Evolutionary conservation across 2,329 filamentous ascomycete genomes (phyloP).

Genomic region (Diaporthe helianthi): DNA sequence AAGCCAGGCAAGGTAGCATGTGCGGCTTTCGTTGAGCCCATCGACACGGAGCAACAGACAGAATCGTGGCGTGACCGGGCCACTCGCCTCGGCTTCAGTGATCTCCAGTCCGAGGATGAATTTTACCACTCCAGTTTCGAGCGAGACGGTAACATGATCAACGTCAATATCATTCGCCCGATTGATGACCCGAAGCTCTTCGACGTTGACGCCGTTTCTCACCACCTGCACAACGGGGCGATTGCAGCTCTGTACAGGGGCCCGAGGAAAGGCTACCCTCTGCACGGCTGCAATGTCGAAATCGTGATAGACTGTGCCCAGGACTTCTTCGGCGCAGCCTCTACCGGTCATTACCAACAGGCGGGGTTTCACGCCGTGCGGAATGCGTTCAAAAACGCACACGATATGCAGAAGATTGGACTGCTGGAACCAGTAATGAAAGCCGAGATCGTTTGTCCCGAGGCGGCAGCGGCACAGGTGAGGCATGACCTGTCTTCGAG

Average conservation of each 20-base stretch:
- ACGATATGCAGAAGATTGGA: conserved; percentile 60
- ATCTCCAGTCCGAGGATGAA: conserved; percentile 39
- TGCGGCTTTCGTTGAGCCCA: conserved; percentile 70
- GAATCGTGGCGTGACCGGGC: conserved; percentile 29
- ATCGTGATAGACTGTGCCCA: conserved; percentile 70
- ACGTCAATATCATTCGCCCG: conserved; percentile 60
- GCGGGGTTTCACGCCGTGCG: conserved; percentile 69
- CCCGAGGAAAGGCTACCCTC: conserved; percentile 78
- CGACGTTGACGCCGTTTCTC: conserved; percentile 58
- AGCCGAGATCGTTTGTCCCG: conserved; percentile 84
- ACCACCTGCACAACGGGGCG: conserved; percentile 78
- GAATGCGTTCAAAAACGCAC: conserved; percentile 69
- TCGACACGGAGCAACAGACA: conserved; percentile 47
- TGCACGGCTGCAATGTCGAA: conserved; percentile 77
- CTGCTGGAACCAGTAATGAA: conserved; percentile 96
- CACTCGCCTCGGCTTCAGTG: conserved; percentile 26
- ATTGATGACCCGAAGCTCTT: conserved; percentile 56
- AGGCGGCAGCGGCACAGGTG: conserved; percentile 79
- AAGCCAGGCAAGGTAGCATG: conserved; percentile 81
- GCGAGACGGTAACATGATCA: conserved; percentile 74
- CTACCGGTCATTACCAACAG: conserved; percentile 73
- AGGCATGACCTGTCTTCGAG: conserved; percentile 81
- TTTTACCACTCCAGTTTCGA: conserved; percentile 53
- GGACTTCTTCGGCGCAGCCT: conserved; percentile 71
- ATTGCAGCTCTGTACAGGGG: conserved; percentile 85